Evolutionary conservation across 805 yeast genomes (phyloP).

Genomic region (Isabelozyma heimii): DNA sequence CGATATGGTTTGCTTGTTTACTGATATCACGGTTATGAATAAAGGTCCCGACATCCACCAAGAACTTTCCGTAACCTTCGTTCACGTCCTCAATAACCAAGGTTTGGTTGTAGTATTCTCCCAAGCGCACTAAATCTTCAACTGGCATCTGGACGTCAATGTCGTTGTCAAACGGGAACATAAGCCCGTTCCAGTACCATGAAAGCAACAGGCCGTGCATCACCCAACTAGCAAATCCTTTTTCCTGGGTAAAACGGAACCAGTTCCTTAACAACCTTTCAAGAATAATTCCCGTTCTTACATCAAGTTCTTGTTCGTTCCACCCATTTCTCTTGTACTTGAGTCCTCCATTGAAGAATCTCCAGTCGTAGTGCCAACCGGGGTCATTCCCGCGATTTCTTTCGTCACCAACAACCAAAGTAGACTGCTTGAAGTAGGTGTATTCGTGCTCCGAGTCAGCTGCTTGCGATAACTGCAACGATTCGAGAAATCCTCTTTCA

Average conservation of each 20-base stretch:
- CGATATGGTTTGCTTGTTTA: slow-evolving; percentile 22
- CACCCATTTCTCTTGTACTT: slow-evolving; percentile 37
- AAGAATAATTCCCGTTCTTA: slow-evolving; percentile 16
- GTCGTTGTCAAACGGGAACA: slow-evolving; percentile 27
- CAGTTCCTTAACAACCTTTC: slow-evolving; percentile 23
- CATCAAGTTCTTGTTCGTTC: slow-evolving; percentile 20
- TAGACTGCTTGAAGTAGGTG: slow-evolving; percentile 37
- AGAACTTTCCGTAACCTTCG: slow-evolving; percentile 23
- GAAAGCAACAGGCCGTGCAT: slow-evolving; percentile 26
- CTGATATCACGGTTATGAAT: slow-evolving; percentile 23
- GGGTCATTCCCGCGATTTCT: slow-evolving; percentile 33
- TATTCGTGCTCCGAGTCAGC: slow-evolving; percentile 21
- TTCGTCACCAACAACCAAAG: slow-evolving; percentile 20
- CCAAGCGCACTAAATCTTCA: slow-evolving; percentile 16
- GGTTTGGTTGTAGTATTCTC: slow-evolving; percentile 22
- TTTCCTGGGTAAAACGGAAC: slow-evolving; percentile 20
- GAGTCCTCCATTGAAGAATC: slow-evolving; percentile 58
- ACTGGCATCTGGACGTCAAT: slow-evolving; percentile 28
- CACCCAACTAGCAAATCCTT: slow-evolving; percentile 23
- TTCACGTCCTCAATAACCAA: slow-evolving; percentile 29
- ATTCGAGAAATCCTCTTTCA: neutral
- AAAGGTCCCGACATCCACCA: slow-evolving; percentile 27
- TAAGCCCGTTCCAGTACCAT: slow-evolving; percentile 31
- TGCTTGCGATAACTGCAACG: neutral
- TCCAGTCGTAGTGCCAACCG: slow-evolving; percentile 59